Base-by-base conservation (phyloP, 2,329 filamentous ascomycete species). In the Gaeumannomyces tritici region DNA sequence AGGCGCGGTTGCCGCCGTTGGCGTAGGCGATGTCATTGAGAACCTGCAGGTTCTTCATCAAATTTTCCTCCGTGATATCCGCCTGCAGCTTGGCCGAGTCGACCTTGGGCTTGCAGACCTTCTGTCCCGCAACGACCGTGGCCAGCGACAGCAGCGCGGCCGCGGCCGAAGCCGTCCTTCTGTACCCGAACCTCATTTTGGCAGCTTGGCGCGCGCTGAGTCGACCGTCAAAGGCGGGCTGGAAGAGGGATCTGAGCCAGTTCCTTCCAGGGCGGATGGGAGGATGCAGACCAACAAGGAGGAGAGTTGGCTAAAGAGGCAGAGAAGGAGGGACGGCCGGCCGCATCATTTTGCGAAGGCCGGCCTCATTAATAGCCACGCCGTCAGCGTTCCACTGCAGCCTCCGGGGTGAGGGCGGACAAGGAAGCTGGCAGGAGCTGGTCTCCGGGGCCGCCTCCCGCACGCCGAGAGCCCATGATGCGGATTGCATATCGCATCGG, bases 1-100 rank as follows among this genome's bases (percentile, higher is more conserved):
- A 86, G 1, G 86, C 90, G 0, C 60, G 75, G 70, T 83, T 83
- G 8, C 80, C 80, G 1, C 79, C 79, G 65, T 82, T 80, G 51
- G 73, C 74, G 59, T 73, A 74, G 47, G 79, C 79, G 57, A 82
- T 80, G 6, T 72, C 67, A 63, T 81, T 72, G n/a, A 82, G 73
- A n/a, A 72, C 71, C 63, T 75, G 69, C 26, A 82, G 74, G 63
- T 80, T 80, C 59, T 72, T 69, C 74, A 78, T 75, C 29, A 82
- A 69, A 55, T 78, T 79, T 47, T 64, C 29, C 11, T 72, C 72
- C 2, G 72, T 76, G 61, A 79, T 73, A 57, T 72, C 69, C 57
- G 71, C 71, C 64, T 77, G 76, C 35, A 79, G 65, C 64, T 75
- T 71, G 66, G 69, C 73, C 61, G 72, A 81, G 57, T 68, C 64